These are phyloP conservation scores for Trypanosoma platydactyli DNA, from an alignment of 208 protist genomes.

Conservation along the genomic window DNA sequence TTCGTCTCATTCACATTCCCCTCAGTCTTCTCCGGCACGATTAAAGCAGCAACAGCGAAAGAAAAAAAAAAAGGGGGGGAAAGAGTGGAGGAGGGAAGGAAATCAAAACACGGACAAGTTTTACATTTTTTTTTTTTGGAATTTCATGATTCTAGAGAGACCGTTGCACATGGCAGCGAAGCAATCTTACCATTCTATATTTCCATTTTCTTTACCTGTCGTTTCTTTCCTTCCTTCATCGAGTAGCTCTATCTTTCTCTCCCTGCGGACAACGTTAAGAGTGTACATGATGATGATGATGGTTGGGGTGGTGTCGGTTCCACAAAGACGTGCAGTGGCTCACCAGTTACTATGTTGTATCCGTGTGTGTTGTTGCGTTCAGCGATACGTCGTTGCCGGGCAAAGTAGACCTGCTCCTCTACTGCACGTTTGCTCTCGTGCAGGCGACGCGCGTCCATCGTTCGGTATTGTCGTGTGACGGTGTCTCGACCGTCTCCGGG, in stretches of 20 bases:
- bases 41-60: neutral
- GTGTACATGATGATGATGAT: neutral
- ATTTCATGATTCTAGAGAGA: neutral
- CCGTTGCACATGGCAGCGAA: no score
- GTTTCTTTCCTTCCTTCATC: neutral
- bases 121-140: constrained; percentile 3
- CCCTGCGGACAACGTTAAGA: no score
- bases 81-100: constrained; percentile 11
- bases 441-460: constrained; percentile 30
- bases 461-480: constrained; percentile 59
- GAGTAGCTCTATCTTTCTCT: no score
- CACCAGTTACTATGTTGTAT: constrained; percentile 68
- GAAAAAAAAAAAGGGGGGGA: constrained; percentile 18
- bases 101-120: neutral
- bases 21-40: no score
- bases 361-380: constrained; percentile 35
- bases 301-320: constrained; percentile 29
- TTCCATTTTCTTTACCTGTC: no score
- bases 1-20: no score
- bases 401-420: constrained; percentile 37
- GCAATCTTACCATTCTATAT: no score
- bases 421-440: constrained; percentile 23
- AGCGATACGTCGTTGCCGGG: constrained; percentile 34
- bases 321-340: constrained; percentile 24
- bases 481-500: constrained; percentile 55